Evolutionary conservation across 106 monocot genomes (phyloP).

Genomic region (Dactylorhiza incarnata): DNA sequence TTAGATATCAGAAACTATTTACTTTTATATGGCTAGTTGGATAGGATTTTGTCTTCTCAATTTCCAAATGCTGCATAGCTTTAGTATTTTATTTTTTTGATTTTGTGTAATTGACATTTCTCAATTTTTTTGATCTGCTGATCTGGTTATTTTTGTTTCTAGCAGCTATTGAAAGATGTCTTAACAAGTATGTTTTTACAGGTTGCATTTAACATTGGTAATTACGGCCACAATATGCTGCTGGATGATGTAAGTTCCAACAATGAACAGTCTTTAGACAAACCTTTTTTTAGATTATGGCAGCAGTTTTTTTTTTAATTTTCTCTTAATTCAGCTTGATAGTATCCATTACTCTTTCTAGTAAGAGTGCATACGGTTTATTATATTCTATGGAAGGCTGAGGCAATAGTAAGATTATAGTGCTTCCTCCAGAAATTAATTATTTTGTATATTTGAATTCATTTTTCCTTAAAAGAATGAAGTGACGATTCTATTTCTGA

Average conservation of each 20-base stretch:
- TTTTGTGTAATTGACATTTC: background rate
- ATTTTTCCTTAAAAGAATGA: background rate
- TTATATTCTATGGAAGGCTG: background rate
- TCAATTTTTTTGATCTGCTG: background rate
- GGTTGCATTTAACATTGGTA: slow-evolving; percentile 70
- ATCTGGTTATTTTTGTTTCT: slow-evolving; percentile 5
- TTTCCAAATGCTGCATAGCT: background rate
- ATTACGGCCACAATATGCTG: slow-evolving; percentile 81
- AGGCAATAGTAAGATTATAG: background rate
- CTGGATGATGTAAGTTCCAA: slow-evolving; percentile 95
- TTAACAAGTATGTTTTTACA: background rate
- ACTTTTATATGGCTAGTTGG: background rate
- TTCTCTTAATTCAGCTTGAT: background rate
- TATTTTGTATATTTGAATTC: background rate
- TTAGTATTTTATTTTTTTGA: background rate
- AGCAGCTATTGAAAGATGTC: background rate
- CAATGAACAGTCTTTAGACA: no score
- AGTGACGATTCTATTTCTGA: background rate
- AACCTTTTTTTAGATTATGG: background rate
- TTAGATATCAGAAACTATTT: background rate
- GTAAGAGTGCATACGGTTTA: background rate
- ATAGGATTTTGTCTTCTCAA: background rate
- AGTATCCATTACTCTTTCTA: background rate
- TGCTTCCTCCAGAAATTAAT: background rate
- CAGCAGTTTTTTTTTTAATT: background rate